A percentile compares a stretch with the other conserved stretches of the same genome.
Conservation (phyloP, 768 basidiomycete species). For the Tricholoma hemisulphureum region DNA sequence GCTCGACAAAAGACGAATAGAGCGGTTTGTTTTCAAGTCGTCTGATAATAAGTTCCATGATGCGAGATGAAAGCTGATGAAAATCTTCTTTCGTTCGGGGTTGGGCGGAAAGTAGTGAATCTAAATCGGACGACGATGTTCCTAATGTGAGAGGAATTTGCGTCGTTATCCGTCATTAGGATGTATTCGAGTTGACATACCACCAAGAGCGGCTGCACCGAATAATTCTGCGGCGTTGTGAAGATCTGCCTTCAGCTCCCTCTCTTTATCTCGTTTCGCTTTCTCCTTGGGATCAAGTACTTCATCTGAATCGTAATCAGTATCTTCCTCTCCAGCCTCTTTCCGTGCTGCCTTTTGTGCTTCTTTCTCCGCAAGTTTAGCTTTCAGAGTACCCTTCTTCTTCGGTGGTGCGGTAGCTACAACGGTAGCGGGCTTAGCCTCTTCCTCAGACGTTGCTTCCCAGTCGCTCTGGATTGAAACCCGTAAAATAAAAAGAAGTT, state of each 20-base stretch:
- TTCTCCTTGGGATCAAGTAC: conserved; percentile 81
- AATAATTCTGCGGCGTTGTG: conserved; percentile 80
- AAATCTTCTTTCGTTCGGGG: conserved; percentile 93
- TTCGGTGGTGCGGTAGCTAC: conserved; percentile 66
- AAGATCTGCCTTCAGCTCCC: conserved; percentile 85
- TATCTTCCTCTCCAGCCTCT: conserved; percentile 40
- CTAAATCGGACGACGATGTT: conserved; percentile 66
- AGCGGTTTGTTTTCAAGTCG: conserved; percentile 81
- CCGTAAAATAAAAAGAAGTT: conserved; percentile 8
- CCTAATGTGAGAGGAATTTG: conserved; percentile 36
- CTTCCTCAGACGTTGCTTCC: conserved; percentile 82
- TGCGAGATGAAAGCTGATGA: conserved; percentile 62
- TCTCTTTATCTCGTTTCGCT: conserved; percentile 72
- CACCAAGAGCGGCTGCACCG: conserved; percentile 65
- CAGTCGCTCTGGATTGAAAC: conserved; percentile 75
- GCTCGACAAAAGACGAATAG: conserved; percentile 80
- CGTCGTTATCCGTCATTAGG: neutral
- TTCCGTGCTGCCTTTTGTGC: conserved; percentile 59
- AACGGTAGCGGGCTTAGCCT: conserved; percentile 50
- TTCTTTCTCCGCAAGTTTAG: conserved; percentile 91
- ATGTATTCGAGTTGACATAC: conserved; percentile 34
- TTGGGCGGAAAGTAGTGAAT: conserved; percentile 70
- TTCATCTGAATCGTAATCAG: conserved; percentile 67
- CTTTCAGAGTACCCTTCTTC: conserved; percentile 92
- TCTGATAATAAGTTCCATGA: conserved; percentile 74